Base-by-base conservation (phyloP, 2,329 filamentous ascomycete genomes). In the Emmonsiellopsis sp. region DNA sequence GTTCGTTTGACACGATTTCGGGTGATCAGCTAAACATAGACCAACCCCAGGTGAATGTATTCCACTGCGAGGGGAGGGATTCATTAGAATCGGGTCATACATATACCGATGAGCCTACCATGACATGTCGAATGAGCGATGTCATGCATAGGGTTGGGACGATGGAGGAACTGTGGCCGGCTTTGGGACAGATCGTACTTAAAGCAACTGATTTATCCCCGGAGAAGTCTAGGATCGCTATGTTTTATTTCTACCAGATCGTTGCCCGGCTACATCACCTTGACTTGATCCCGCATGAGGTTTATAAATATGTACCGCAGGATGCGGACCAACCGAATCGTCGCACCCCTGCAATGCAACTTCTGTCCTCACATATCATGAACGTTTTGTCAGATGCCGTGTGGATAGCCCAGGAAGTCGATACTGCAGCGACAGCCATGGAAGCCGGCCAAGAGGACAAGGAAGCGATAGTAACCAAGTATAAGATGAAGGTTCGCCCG, bases 211-310 rank as follows among this genome's bases (percentile, higher is more conserved):
- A 72, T 57, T 56, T 58, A 10, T 53, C 65, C 3, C 51, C 62
- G 3, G 63, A 64, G 17, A 62, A 72, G 53, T 65, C 67, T 6
- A 65, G 68, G 44, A 40, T 63, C 10, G 67, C 70, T 42, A 76
- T 77, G 73, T 68, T 68, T 50, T 68, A 67, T 49, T 72, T 76
- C 6, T 69, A 71, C 56, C 71, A 67, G 32, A 66, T 71, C 33
- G 62, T 77, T 55, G 74, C 71, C 42, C 69, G 70, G 46, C 59
- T 77, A 45, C 74, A 77, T 53, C 72, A 74, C 59, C 61, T 71
- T 9, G 71, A 65, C 46, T 63, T 70, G 50, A 65, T 77, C 4
- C 71, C 74, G 8, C 65, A 71, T 46, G 63, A 63, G 37, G 65
- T 76, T 6, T 77, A 77, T 58, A 68, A 69, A 52, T 72, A 71